Base-by-base conservation (phyloP, 768 basidiomycete genomes). In the Lactarius deliciosus region DNA sequence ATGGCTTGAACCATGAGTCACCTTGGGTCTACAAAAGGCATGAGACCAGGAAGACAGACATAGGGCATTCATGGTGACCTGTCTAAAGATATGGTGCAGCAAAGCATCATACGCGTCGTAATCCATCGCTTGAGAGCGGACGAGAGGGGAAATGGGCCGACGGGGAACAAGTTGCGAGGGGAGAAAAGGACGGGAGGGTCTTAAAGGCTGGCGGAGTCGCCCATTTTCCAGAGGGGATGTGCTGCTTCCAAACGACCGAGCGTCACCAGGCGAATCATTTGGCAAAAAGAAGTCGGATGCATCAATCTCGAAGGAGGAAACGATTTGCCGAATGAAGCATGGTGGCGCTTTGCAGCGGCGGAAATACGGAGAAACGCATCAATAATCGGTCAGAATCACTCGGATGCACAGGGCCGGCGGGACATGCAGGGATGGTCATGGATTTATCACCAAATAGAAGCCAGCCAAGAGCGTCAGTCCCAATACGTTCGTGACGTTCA, bases 1-100 rank as follows among this genome's bases (percentile, higher is more conserved):
- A 85, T 4, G 90, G 90, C 72, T 91, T 92, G 76, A 92, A 92
- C 91, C 91, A 92, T 8, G 91, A 87, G 65, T 91, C 90, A 2
- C 87, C 86, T 73, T 91, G 89, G 0, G 91, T 92, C 89, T 91
- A 78, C 28, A 77, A 65, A 56, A 73, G 70, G 67, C 73, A 69
- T 40, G 70, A 73, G 32, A 70, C 18, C 60, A 65, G 45, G 18
- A 60, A 45, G 0, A 11, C 45, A 16, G 25, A 2, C 10, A n/a
- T 0, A 54, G 13, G 7, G 50, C 32, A 2, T 13, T 13, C 63
- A 43, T 18, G 75, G 83, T 11, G 69, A 89, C 90, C 64, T 86
- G 85, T 74, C 83, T 87, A 79, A 91, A 92, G 66, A 93, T 85
- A 75, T 88, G 89, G 73, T 92, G 91, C 16, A 91, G 80, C 45